phyloP scores from a whole-genome alignment of 441 rosid species.

The Populus hybrid region DNA sequence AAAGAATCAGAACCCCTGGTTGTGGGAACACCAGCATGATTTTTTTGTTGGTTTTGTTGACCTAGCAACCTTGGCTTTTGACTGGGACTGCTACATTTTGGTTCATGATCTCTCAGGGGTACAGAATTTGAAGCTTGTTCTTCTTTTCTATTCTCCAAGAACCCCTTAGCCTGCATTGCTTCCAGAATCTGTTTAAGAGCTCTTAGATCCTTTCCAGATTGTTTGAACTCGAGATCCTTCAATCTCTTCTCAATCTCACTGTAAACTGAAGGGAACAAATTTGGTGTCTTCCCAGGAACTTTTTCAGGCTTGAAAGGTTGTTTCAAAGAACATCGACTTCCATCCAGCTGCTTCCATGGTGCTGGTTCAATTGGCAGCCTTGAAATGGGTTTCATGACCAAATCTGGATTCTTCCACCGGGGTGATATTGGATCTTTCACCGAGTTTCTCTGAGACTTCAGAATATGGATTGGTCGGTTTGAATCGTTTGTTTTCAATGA shows the following conservation, averaged over 20 bases:
- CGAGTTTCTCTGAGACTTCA: constrained; percentile 48
- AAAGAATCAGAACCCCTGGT: constrained; percentile 33
- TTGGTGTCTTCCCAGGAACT: constrained; percentile 33
- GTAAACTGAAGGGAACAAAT: constrained; percentile 60
- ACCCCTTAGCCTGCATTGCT: constrained; percentile 65
- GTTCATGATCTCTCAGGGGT: constrained; percentile 33
- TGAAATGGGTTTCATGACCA: constrained; percentile 66
- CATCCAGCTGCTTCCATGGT: constrained; percentile 77
- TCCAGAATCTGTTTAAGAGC: constrained; percentile 78
- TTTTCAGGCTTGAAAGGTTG: constrained; percentile 39
- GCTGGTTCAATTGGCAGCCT: constrained; percentile 79
- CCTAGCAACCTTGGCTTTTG: constrained; percentile 35
- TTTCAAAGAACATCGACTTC: constrained; percentile 44
- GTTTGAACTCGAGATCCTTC: constrained; percentile 65
- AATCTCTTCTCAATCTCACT: constrained; percentile 66
- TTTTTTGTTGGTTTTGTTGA: constrained; percentile 28
- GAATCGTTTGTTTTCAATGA: constrained; percentile 43
- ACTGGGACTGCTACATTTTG: constrained; percentile 35
- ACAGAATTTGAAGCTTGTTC: constrained; percentile 47
- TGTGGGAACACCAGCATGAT: constrained; percentile 27
- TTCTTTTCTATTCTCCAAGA: constrained; percentile 50
- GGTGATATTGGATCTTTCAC: constrained; percentile 66
- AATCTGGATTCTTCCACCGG: constrained; percentile 69
- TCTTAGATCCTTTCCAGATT: constrained; percentile 71
- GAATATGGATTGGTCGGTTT: constrained; percentile 38